Evolutionary conservation across 495 filamentous ascomycete genomes (phyloP).

Genomic region (Penicillium angulare): DNA sequence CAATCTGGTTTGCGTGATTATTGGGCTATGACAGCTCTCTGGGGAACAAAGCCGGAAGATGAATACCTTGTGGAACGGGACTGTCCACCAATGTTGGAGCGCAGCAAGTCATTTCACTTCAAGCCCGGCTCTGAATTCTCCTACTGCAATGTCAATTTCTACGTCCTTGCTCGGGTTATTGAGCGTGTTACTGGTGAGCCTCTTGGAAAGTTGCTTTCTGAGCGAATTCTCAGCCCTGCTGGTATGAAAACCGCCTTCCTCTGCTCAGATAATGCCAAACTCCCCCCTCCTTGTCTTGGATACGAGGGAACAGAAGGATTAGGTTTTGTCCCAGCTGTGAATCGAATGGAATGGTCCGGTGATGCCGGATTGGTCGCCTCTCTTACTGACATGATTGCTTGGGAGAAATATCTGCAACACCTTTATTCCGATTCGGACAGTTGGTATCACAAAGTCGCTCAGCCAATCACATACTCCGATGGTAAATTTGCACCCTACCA

Average conservation of each 20-base stretch:
- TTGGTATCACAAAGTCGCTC: constrained; percentile 21
- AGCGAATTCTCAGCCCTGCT: constrained; percentile 28
- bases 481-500: constrained; percentile 23
- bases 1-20: constrained; percentile 38
- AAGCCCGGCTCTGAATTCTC: constrained; percentile 30
- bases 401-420: constrained; percentile 28
- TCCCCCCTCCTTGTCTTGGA: constrained; percentile 29
- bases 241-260: constrained; percentile 32
- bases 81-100: constrained; percentile 15
- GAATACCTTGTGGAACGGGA: constrained; percentile 25
- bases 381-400: constrained; percentile 35
- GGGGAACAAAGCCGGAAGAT: constrained; percentile 30
- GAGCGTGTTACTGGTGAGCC: constrained; percentile 24
- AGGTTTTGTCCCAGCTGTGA: constrained; percentile 22
- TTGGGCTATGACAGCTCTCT: constrained; percentile 35
- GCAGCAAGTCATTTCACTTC: constrained; percentile 30
- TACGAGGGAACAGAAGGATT: constrained; percentile 29
- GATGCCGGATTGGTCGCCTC: constrained; percentile 36
- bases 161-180: constrained; percentile 26
- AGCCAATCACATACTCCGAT: constrained; percentile 19
- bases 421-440: constrained; percentile 19
- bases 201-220: constrained; percentile 22
- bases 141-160: constrained; percentile 35
- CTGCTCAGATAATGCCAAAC: constrained; percentile 24
- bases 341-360: constrained; percentile 35